Conservation (phyloP, 371 early-diverging fungal genomes). For the Syncephalis plumigaleata region DNA sequence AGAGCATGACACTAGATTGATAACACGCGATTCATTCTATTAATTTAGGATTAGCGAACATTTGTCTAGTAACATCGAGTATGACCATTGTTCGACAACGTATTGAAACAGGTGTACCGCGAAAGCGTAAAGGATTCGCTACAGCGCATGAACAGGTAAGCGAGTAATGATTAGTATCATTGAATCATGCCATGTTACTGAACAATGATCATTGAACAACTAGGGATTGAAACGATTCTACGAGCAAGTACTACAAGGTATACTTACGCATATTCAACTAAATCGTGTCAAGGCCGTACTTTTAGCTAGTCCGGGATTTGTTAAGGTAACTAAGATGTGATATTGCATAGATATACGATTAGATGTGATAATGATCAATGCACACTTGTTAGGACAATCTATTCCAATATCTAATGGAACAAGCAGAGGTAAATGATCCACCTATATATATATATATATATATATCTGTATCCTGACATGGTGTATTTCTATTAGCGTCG, state of each 20-base stretch:
- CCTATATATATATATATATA: neutral
- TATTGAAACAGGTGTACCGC: conserved; percentile 78
- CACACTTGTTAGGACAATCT: conserved; percentile 76
- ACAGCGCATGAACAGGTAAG: conserved; percentile 73
- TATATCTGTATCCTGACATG: too few relatives aligned
- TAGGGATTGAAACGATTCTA: conserved; percentile 66
- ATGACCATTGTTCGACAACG: conserved; percentile 92
- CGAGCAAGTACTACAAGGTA: conserved; percentile 76
- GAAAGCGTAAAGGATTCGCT: conserved; percentile 80
- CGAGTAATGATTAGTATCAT: neutral
- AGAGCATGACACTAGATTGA: too few relatives aligned
- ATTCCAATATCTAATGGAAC: conserved; percentile 62
- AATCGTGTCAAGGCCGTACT: conserved; percentile 81
- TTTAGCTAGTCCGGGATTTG: conserved; percentile 89
- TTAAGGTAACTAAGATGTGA: conserved; percentile 50
- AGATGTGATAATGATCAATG: too few relatives aligned
- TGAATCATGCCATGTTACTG: too few relatives aligned
- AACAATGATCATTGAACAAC: too few relatives aligned
- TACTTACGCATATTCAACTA: conserved; percentile 77
- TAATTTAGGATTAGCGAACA: conserved; percentile 54
- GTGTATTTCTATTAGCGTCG: conserved; percentile 37
- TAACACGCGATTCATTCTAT: neutral
- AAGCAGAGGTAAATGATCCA: conserved; percentile 47
- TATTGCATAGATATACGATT: too few relatives aligned
- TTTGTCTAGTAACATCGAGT: conserved; percentile 82